These are phyloP conservation scores for Acacia confusa DNA, from an alignment of 306 rosid genomes.

Conservation along the genomic window DNA sequence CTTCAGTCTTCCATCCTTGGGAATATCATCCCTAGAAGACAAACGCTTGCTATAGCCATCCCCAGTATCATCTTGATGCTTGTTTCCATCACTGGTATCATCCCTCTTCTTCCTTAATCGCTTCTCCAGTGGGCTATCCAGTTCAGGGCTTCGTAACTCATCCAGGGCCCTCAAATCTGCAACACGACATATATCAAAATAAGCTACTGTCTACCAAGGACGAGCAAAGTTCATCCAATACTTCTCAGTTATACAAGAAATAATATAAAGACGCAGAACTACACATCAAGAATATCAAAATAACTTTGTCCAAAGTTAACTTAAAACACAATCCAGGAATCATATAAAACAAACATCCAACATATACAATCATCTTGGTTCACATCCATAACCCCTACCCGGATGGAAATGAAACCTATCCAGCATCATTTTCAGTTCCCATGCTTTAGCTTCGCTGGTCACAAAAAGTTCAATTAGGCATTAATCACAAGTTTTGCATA, in stretches of 20 bases:
- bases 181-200: conserved; percentile 34
- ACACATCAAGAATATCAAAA: not conserved
- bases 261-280: not conserved
- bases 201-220: conserved; percentile 18
- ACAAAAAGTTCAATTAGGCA: not conserved
- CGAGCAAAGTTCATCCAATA: not conserved
- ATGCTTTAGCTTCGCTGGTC: not conserved
- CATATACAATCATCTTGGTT: not conserved
- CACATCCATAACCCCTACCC: not conserved
- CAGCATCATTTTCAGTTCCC: conserved; percentile 5
- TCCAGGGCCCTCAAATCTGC: conserved; percentile 58
- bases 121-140: conserved; percentile 67
- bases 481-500: not conserved
- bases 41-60: conserved; percentile 59
- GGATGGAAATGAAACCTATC: not conserved
- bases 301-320: not conserved
- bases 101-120: conserved; percentile 73
- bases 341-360: not conserved
- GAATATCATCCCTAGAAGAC: conserved; percentile 64
- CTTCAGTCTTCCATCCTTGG: conserved; percentile 70
- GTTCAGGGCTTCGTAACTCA: conserved; percentile 70
- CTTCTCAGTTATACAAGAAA: conserved; percentile 13
- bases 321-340: not conserved
- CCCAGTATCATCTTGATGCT: conserved; percentile 60
- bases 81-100: conserved; percentile 58